Base-by-base conservation (phyloP, 1,139 yeast species). In the Taphrina flavorubra region DNA sequence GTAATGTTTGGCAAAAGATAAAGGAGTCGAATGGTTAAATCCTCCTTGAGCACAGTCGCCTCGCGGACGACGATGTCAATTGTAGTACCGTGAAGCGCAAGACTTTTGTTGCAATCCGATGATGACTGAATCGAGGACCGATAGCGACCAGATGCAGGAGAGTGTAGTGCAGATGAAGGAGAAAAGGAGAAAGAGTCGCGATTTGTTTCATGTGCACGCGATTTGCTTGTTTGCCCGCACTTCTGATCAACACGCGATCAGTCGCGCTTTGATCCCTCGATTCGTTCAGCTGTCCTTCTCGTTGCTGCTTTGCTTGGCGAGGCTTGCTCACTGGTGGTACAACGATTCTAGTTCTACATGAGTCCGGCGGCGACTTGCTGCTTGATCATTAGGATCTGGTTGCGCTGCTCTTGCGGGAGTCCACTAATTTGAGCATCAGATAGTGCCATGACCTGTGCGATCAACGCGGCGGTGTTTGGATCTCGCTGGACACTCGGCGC, bases 401-500 rank as follows among this genome's bases (percentile, higher is more conserved):
- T 68, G 46, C 76, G 73, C 76, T 89, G 90, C 46, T 84, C 86
- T 6, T 83, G 85, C 8, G 91, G 90, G 51, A 90, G 81, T 13
- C 79, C 80, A 1, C 79, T 79, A 8, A 92, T 79, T 69, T 91
- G 95, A 6, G 84, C 86, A 34, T 88, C 91, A 4, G 86, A 79
- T 72, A 92, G 79, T 20, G 81, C 81, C 72, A 89, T 77, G 1
- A 91, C 76, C 78, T 71, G 87, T 53, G 75, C 74, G 79, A 74
- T 87, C 79, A 80, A 73, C 1, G 76, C 80, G 5, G 77, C 79
- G 71, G 79, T 80, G 62, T 76, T 74, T 1, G 80, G 77, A 39
- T 76, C 77, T 39, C 72, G 65, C 18, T 67, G 74, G 56, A 72
- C 69, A 13, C 69, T 69, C 14, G 71, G 55, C 14, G 68, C 67